These are phyloP conservation scores for Hanseniaspora thailandica DNA, from an alignment of 805 yeast genomes.

Conservation along the genomic window DNA sequence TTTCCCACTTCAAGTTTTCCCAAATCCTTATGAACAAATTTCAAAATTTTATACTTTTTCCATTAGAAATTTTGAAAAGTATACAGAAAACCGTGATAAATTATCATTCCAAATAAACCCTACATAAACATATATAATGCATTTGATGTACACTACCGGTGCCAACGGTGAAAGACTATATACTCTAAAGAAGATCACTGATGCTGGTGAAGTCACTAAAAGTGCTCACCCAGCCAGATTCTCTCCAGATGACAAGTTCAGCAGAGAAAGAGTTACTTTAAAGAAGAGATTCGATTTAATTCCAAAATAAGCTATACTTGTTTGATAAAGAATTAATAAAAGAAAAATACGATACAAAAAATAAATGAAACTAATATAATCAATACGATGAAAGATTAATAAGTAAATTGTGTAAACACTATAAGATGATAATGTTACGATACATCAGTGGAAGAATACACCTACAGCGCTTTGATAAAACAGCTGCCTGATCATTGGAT, in stretches of 20 bases:
- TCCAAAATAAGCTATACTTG: constrained; percentile 41
- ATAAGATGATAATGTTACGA: too few species aligned
- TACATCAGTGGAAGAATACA: too few species aligned
- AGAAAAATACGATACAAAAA: neutral
- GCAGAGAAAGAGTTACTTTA: constrained; percentile 95
- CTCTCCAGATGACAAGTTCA: constrained; percentile 98
- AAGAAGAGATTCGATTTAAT: constrained; percentile 85
- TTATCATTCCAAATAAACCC: neutral
- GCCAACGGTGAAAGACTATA: constrained; percentile 91
- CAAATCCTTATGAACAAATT: too few species aligned
- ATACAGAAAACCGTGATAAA: neutral
- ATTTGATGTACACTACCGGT: constrained; percentile 95
- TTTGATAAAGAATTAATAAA: neutral
- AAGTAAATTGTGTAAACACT: too few species aligned
- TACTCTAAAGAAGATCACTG: constrained; percentile 75
- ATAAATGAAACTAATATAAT: neutral
- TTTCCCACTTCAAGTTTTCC: too few species aligned
- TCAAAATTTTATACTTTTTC: too few species aligned
- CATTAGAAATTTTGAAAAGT: too few species aligned
- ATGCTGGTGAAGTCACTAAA: constrained; percentile 86
- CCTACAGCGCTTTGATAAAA: too few species aligned
- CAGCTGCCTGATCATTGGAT: too few species aligned
- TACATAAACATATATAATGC: constrained; percentile 42
- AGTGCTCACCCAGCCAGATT: constrained; percentile 99
- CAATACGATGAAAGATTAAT: neutral